Evolutionary conservation across 139 green algal species (phyloP).

Genomic region (Chlorella ohadii): DNA sequence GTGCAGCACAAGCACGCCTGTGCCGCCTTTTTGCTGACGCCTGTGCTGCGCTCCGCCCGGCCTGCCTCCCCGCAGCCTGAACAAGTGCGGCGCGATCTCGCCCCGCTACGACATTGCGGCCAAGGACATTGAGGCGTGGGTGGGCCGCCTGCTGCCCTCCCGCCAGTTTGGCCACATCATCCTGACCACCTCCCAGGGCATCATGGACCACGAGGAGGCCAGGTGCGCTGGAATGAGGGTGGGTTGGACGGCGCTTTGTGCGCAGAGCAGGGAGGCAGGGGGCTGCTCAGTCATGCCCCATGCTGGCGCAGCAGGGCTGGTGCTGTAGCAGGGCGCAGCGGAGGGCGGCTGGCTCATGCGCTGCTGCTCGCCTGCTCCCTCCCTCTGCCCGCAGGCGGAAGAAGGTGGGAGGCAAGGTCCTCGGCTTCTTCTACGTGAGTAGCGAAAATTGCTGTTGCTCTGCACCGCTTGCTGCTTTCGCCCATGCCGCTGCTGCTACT

Average conservation of each 20-base stretch:
- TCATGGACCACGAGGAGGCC: slow-evolving; percentile 99
- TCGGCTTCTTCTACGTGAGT: slow-evolving; percentile 93
- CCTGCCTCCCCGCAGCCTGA: slow-evolving; percentile 81
- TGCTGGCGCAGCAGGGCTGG: too few species aligned
- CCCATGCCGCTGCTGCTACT: not conserved
- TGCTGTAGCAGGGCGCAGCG: too few species aligned
- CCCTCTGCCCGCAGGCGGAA: slow-evolving; percentile 66
- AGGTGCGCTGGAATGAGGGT: slow-evolving; percentile 39
- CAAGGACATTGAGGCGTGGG: slow-evolving; percentile 92
- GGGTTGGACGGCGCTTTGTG: not conserved
- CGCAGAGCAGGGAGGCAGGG: too few species aligned
- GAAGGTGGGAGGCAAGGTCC: slow-evolving; percentile 90
- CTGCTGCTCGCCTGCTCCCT: not conserved
- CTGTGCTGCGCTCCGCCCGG: not conserved
- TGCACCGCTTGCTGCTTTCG: not conserved
- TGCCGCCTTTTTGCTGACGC: not conserved
- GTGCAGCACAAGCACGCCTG: too few species aligned
- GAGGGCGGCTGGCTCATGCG: too few species aligned
- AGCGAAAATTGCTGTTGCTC: not conserved
- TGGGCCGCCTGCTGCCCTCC: slow-evolving; percentile 95
- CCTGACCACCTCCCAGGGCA: slow-evolving; percentile 96
- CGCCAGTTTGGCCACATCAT: slow-evolving; percentile 99
- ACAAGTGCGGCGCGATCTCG: slow-evolving; percentile 99
- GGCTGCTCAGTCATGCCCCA: too few species aligned
- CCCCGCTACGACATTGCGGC: slow-evolving; percentile 95